phyloP scores from a whole-genome alignment of 306 rosid genomes.

The Psophocarpus tetragonolobus region DNA sequence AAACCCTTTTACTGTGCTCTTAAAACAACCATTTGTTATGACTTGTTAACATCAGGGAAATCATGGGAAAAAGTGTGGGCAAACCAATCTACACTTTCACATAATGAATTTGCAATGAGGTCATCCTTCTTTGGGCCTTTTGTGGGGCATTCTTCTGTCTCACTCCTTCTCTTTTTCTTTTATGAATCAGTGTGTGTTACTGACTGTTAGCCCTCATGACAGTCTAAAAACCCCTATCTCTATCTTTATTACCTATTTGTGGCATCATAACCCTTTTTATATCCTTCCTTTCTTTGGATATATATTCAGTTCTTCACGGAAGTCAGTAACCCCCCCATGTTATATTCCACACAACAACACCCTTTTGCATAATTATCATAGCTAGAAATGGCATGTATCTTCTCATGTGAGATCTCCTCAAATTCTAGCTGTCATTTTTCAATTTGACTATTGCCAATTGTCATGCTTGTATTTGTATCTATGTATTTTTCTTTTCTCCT shows the following conservation, averaged over 20 bases:
- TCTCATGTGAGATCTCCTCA: slow-evolving; percentile 6
- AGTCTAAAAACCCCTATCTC: slow-evolving; percentile 32
- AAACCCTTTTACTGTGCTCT: slow-evolving; percentile 38
- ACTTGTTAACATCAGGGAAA: slow-evolving; percentile 43
- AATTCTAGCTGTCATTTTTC: slow-evolving; percentile 28
- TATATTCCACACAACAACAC: slow-evolving; percentile 2
- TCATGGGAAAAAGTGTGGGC: slow-evolving; percentile 41
- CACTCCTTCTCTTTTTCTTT: slow-evolving; percentile 10
- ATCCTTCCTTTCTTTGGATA: slow-evolving; percentile 46
- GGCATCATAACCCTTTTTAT: slow-evolving; percentile 39
- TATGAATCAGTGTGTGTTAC: slow-evolving; percentile 40
- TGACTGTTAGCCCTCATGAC: slow-evolving; percentile 40
- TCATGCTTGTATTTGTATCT: not conserved
- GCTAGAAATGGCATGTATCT: slow-evolving; percentile 14
- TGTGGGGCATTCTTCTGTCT: slow-evolving; percentile 29
- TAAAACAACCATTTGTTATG: slow-evolving; percentile 46
- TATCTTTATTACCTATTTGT: slow-evolving; percentile 43
- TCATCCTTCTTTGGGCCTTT: slow-evolving; percentile 38
- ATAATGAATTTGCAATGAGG: slow-evolving; percentile 46
- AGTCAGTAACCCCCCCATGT: slow-evolving; percentile 40
- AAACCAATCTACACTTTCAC: slow-evolving; percentile 35
- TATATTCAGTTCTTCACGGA: slow-evolving; percentile 35
- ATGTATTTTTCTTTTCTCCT: too few species aligned
- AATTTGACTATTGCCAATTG: not conserved
- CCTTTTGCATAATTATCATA: slow-evolving; percentile 27